phyloP scores from a whole-genome alignment of 306 rosid species.

The Rubus parviflorus region DNA sequence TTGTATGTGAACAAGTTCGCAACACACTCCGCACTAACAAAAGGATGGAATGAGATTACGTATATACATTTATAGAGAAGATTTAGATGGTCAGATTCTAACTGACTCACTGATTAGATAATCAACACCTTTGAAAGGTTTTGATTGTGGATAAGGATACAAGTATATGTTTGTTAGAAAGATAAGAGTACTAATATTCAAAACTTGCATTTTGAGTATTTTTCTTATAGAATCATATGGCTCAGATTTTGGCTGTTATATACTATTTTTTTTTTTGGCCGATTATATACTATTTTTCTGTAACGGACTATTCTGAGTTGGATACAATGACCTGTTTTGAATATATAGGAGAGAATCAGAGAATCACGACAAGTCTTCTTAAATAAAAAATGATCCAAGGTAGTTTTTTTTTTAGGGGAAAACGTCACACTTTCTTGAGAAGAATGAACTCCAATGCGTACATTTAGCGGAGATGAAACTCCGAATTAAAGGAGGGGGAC shows the following conservation, averaged over 20 bases:
- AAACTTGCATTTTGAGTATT: background rate
- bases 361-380: background rate
- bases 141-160: background rate
- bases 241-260: background rate
- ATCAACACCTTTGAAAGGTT: background rate
- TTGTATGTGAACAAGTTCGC: constrained; percentile 7
- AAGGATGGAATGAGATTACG: background rate
- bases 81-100: background rate
- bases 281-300: background rate
- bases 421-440: no score
- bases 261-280: no score
- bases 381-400: background rate
- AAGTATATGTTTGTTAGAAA: background rate
- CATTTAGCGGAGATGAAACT: no score
- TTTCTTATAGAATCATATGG: background rate
- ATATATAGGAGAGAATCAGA: background rate
- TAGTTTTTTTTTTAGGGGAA: no score
- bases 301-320: background rate
- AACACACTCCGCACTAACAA: background rate
- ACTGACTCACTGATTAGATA: background rate
- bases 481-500: no score
- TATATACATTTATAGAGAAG: background rate
- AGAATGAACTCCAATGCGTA: no score
- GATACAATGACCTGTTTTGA: background rate
- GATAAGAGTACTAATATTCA: background rate